Percentiles rank a stretch among this genome's conserved stretches.
phyloP scores from a whole-genome alignment of 495 filamentous ascomycete genomes.

The Tuber microsphaerosporum region DNA sequence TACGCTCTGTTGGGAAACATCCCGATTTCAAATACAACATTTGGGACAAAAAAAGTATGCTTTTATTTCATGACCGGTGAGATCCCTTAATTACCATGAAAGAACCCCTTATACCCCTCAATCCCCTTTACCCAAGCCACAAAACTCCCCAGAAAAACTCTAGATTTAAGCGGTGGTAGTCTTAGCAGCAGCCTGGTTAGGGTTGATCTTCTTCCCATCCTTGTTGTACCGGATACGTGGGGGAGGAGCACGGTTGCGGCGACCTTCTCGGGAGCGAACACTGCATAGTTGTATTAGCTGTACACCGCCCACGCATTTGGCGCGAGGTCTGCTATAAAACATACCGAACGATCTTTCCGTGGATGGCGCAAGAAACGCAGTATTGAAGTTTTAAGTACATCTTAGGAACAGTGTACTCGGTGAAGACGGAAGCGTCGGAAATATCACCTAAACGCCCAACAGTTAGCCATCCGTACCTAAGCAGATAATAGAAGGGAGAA shows the following conservation, averaged over 20 bases:
- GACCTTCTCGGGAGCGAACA: conserved; percentile 93
- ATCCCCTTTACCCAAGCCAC: not conserved
- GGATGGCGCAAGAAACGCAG: conserved; percentile 99
- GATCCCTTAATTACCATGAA: conserved; percentile 1
- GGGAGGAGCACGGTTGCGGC: conserved; percentile 97
- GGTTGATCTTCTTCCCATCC: conserved; percentile 99
- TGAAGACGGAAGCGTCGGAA: conserved; percentile 96
- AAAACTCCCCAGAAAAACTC: not conserved
- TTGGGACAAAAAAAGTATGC: not conserved
- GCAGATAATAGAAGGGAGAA: conserved; percentile 40
- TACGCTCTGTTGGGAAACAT: not conserved
- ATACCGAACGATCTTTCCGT: conserved; percentile 99
- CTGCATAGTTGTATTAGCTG: conserved; percentile 47
- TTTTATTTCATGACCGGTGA: not conserved
- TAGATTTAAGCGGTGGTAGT: conserved; percentile 41
- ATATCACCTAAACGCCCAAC: conserved; percentile 74
- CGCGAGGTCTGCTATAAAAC: conserved; percentile 44
- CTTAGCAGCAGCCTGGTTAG: conserved; percentile 67
- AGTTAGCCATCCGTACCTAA: not conserved
- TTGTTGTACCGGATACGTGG: conserved; percentile 98
- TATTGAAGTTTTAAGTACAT: conserved; percentile 99
- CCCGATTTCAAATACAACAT: not conserved
- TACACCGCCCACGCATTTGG: conserved; percentile 41
- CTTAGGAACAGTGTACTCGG: conserved; percentile 98
- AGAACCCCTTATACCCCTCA: not conserved